Base-by-base conservation (phyloP, 106 monocot genomes). In the Posidonia australis region DNA sequence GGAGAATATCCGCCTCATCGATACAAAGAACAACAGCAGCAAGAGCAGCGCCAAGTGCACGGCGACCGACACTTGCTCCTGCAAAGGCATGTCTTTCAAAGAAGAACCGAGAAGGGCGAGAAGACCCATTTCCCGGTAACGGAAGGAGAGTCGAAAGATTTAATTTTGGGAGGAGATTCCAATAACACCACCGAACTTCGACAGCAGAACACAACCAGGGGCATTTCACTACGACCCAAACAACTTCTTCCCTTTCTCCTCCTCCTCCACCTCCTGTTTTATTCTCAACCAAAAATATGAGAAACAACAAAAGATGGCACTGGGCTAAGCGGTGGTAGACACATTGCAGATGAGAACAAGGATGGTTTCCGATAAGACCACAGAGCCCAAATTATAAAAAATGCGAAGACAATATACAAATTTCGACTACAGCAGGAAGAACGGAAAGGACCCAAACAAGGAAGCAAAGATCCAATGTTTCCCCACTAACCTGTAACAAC, bases 211-310 rank as follows among this genome's bases (percentile, higher is more conserved):
- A 46, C 70, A 45, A 53, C 27, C 27, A 71, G 19, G 72, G 51
- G 76, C 80, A 80, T 80, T 67, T 72, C 76, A 72, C 63, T 23
- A 27, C 14, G 26, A 58, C 27, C 6, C 16, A 58, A 58, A 25
- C 25, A 26, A 13, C 55, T 55, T 29, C 17, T 58, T 58, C 30
- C 12, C n/a, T 49, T n/a, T 10, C 14, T 23, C 51, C 1, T 54
- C 64, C 28, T 30, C 58, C 26, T 31, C 57, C 26, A 26, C 57
- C 26, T 26, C 58, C 16, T 58, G 26, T 28, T 13, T 9, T 29
- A 24, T 51, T 10, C 45, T 63, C 19, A 9, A 26, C 5, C 51
- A 54, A 60, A 72, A 43, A 24, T 11, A 10, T 22, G 11, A 48
- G 44, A 26, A 46, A 24, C 46, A 46, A 47, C 64, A 28, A 46